Evolutionary conservation across 23 red algal species (phyloP).

Genomic region (Agarophyton chilense): DNA sequence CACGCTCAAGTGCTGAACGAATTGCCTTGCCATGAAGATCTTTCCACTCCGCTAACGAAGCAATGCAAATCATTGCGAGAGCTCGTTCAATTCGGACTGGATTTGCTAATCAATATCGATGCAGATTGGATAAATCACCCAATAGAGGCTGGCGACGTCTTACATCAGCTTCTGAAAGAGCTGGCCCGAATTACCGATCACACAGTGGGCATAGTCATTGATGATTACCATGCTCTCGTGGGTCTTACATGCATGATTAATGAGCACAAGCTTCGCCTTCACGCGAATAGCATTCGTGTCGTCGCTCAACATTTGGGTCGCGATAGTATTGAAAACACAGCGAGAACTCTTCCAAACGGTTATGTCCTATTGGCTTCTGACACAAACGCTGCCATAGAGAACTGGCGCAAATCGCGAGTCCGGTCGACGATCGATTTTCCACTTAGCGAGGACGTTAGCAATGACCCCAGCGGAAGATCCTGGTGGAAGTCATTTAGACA

Average conservation of each 20-base stretch:
- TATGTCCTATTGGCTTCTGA: conserved; percentile 47
- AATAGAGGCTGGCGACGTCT: conserved; percentile 14
- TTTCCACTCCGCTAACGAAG: background rate
- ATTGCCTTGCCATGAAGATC: conserved; percentile 24
- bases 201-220: conserved; percentile 51
- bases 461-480: conserved; percentile 28
- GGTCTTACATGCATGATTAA: conserved; percentile 60
- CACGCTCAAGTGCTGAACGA: conserved; percentile 20
- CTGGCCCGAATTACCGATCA: background rate
- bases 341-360: conserved; percentile 37
- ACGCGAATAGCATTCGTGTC: conserved; percentile 57
- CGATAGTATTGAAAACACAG: conserved; percentile 43
- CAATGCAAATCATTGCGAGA: conserved; percentile 38
- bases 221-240: conserved; percentile 47
- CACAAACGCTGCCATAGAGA: background rate
- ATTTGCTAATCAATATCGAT: conserved; percentile 45
- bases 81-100: conserved; percentile 34
- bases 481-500: conserved; percentile 35
- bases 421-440: conserved; percentile 28
- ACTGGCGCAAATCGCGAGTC: conserved; percentile 52
- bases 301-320: conserved; percentile 62
- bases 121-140: conserved; percentile 42
- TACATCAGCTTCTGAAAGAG: conserved; percentile 43
- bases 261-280: conserved; percentile 44
- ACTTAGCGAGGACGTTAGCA: conserved; percentile 22